phyloP scores from a whole-genome alignment of 805 yeast genomes.

The Debaryomyces tyrocola region DNA sequence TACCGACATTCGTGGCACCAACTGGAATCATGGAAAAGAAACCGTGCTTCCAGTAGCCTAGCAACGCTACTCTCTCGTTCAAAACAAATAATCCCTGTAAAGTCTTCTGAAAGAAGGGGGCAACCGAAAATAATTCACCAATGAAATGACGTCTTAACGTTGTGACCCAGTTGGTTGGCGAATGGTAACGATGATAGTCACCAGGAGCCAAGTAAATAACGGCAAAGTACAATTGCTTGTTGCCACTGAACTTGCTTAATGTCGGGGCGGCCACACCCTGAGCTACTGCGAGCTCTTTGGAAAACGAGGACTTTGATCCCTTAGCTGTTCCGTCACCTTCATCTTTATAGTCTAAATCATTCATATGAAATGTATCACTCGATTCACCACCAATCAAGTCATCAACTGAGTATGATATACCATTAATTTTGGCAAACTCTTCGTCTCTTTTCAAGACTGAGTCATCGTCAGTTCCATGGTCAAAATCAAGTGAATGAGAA shows the following conservation, averaged over 20 bases:
- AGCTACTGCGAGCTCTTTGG: conserved; percentile 40
- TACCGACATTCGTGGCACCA: conserved; percentile 98
- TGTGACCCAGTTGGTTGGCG: conserved; percentile 96
- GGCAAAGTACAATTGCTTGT: conserved; percentile 73
- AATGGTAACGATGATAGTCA: conserved; percentile 95
- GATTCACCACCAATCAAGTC: conserved; percentile 62
- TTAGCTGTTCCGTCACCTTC: conserved; percentile 66
- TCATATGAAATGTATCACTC: conserved; percentile 42
- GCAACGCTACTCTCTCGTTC: conserved; percentile 91
- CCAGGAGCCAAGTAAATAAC: conserved; percentile 98
- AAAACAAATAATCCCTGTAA: conserved; percentile 83
- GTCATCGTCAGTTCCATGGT: conserved; percentile 39
- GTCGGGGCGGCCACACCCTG: conserved; percentile 39
- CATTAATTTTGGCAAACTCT: conserved; percentile 77
- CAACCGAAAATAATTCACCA: conserved; percentile 93
- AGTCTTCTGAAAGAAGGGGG: conserved; percentile 91
- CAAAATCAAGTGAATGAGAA: conserved; percentile 47
- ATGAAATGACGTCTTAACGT: conserved; percentile 91
- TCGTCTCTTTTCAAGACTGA: conserved; percentile 53
- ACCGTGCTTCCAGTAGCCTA: conserved; percentile 96
- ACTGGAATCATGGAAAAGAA: conserved; percentile 99
- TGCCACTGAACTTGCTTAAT: conserved; percentile 30
- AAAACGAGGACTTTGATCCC: conserved; percentile 29
- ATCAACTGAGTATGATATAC: conserved; percentile 68
- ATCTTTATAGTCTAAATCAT: conserved; percentile 51